These are phyloP conservation scores for Ceratocystis papillata DNA, from an alignment of 2,329 filamentous ascomycete species.

Conservation along the genomic window DNA sequence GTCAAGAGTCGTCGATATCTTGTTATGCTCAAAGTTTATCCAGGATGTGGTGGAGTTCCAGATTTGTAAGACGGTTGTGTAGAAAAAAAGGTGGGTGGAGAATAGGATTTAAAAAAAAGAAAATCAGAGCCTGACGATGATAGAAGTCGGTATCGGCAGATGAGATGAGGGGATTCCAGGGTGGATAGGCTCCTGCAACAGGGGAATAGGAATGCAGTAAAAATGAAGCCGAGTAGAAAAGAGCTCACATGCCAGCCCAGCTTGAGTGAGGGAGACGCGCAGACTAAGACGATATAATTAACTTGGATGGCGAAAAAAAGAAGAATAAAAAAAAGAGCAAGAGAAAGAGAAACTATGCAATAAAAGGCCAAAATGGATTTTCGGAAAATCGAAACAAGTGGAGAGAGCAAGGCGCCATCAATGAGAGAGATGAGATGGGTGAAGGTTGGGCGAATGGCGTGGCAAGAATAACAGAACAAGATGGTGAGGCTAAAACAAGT, in stretches of 20 bases:
- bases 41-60: background rate
- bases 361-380: background rate
- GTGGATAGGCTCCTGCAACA: background rate
- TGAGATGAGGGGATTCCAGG: background rate
- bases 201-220: background rate
- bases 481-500: background rate
- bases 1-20: background rate
- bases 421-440: no score
- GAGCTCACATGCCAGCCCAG: background rate
- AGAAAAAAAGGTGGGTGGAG: background rate
- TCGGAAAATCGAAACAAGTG: background rate
- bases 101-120: background rate
- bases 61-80: background rate
- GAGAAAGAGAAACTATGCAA: background rate
- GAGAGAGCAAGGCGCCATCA: background rate
- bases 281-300: background rate
- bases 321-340: background rate
- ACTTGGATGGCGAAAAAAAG: background rate
- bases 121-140: background rate
- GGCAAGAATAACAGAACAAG: constrained; percentile 4
- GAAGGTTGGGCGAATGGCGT: background rate
- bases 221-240: background rate
- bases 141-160: background rate
- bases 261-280: background rate
- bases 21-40: background rate